A percentile compares a stretch with the other conserved stretches of the same genome.
Evolutionary conservation across 345 rosid species (phyloP).

Genomic region (Populus alba): DNA sequence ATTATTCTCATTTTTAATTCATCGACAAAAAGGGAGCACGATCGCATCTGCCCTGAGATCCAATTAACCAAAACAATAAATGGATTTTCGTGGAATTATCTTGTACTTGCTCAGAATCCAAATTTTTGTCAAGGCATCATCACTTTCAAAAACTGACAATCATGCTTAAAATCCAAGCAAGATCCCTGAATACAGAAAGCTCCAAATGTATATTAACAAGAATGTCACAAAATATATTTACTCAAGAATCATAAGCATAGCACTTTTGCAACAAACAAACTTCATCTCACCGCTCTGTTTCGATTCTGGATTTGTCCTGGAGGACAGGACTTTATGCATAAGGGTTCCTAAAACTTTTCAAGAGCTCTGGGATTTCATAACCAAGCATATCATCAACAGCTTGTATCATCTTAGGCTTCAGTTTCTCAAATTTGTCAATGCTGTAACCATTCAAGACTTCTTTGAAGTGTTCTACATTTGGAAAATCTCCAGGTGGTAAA

Average conservation of each 20-base stretch:
- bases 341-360: constrained; percentile 84
- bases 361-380: constrained; percentile 77
- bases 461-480: constrained; percentile 73
- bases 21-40: too few relatives aligned
- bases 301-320: not conserved
- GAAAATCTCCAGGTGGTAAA: constrained; percentile 89
- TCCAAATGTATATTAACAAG: not conserved
- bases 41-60: too few relatives aligned
- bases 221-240: not conserved
- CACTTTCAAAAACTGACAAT: not conserved
- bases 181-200: not conserved
- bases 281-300: too few relatives aligned
- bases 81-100: not conserved
- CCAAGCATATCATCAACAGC: constrained; percentile 91
- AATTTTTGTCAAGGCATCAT: not conserved
- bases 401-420: constrained; percentile 88
- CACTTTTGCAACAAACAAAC: not conserved
- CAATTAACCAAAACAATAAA: not conserved
- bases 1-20: too few relatives aligned
- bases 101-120: not conserved
- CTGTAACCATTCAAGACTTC: constrained; percentile 71
- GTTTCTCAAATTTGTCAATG: constrained; percentile 83
- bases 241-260: not conserved
- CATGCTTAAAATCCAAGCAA: not conserved
- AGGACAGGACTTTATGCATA: constrained; percentile 29